Conservation (phyloP, 2,329 filamentous ascomycete species). For the Penicillium corylophilum region DNA sequence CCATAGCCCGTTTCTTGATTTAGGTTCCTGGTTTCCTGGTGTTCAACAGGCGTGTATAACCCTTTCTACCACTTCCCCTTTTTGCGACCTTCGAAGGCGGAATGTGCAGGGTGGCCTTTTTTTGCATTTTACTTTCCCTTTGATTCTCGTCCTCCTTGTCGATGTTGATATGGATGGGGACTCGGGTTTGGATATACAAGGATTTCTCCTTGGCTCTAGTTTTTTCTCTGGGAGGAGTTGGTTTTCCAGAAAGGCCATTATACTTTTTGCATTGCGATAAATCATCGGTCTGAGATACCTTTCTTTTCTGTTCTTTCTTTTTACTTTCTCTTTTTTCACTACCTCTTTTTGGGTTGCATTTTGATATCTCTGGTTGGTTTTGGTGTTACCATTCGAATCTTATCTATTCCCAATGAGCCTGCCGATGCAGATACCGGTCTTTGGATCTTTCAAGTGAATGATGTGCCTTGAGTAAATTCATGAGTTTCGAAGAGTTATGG, state of each 20-base stretch:
- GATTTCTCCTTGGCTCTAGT: not conserved
- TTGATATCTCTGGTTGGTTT: slow-evolving; percentile 2
- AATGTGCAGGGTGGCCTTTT: not conserved
- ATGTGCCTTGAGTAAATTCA: not conserved
- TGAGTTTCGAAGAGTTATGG: no score
- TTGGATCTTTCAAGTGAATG: not conserved
- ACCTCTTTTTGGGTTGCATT: not conserved
- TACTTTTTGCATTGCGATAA: not conserved
- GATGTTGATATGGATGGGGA: no score
- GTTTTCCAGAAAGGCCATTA: slow-evolving; percentile 1
- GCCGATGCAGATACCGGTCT: not conserved
- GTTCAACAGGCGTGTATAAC: slow-evolving; percentile 2
- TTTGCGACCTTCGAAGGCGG: not conserved
- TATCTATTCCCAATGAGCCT: not conserved
- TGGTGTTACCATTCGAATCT: not conserved
- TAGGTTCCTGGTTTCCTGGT: slow-evolving; percentile 3
- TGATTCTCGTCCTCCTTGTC: not conserved
- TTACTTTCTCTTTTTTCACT: not conserved
- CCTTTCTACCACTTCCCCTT: not conserved
- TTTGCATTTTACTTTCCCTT: not conserved
- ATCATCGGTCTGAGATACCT: not conserved
- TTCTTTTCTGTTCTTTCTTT: not conserved
- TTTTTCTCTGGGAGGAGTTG: not conserved
- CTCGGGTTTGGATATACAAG: no score
- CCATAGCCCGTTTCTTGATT: slow-evolving; percentile 4